Conservation (phyloP, 225 moss, liverwort and hornwort genomes). For the Neckera pumila region DNA sequence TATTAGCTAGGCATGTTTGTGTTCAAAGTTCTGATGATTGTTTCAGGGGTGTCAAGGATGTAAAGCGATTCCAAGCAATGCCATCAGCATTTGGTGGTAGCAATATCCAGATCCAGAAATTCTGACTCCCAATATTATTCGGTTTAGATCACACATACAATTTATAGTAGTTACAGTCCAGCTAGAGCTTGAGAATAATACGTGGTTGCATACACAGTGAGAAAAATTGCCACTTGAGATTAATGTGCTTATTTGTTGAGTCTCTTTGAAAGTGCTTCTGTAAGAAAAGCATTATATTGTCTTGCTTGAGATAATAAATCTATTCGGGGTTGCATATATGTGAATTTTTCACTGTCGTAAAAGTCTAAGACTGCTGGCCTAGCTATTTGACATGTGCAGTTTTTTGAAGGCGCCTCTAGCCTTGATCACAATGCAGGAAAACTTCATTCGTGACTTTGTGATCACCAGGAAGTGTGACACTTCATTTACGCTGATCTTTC, state of each 20-base stretch:
- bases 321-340: not conserved
- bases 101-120: not conserved
- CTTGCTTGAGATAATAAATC: not conserved
- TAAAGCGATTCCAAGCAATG: not conserved
- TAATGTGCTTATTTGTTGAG: not conserved
- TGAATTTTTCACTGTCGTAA: not conserved
- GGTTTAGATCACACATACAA: not conserved
- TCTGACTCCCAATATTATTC: not conserved
- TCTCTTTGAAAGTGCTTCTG: not conserved
- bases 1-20: not conserved
- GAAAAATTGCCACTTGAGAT: not conserved
- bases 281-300: not conserved
- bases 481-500: too few species aligned
- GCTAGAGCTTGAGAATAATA: not conserved
- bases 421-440: not conserved
- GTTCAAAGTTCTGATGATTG: not conserved
- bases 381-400: not conserved
- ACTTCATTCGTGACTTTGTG: too few species aligned
- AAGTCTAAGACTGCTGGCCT: not conserved
- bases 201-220: not conserved
- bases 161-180: not conserved
- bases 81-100: not conserved
- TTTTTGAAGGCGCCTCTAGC: not conserved
- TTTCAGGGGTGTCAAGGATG: not conserved
- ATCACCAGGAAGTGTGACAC: not conserved